A percentile compares a stretch with the other conserved stretches of the same genome.
Evolutionary conservation across 805 yeast genomes (phyloP).

Genomic region (Suhomyces sp.): DNA sequence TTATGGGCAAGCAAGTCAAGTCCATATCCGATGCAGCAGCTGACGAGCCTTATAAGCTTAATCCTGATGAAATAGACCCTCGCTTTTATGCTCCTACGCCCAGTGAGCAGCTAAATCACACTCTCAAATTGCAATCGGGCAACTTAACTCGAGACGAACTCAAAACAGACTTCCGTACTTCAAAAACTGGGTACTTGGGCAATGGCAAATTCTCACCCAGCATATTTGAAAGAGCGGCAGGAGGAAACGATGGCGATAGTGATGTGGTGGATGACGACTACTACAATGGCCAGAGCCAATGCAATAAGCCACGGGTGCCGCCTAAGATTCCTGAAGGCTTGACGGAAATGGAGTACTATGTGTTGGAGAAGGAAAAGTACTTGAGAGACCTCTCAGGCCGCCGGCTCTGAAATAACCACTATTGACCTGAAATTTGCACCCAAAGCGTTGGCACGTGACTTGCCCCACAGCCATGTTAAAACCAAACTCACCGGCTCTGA

Average conservation of each 20-base stretch:
- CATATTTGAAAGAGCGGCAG: slow-evolving; percentile 12
- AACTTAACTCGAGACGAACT: slow-evolving; percentile 15
- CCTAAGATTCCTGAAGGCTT: slow-evolving; percentile 44
- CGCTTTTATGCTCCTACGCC: slow-evolving; percentile 61
- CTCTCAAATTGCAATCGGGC: slow-evolving; percentile 21
- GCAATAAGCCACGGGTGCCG: slow-evolving; percentile 39
- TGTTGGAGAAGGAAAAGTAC: slow-evolving; percentile 38
- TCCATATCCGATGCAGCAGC: slow-evolving; percentile 22
- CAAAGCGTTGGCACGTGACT: neutral
- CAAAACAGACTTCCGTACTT: slow-evolving; percentile 26
- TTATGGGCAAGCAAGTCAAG: slow-evolving; percentile 33
- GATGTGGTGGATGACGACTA: slow-evolving; percentile 3
- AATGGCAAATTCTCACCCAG: slow-evolving; percentile 28
- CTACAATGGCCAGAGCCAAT: slow-evolving; percentile 13
- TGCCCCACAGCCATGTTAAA: neutral
- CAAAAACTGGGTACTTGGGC: slow-evolving; percentile 41
- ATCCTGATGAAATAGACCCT: slow-evolving; percentile 80
- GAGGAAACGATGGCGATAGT: slow-evolving; percentile 6
- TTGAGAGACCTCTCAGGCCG: slow-evolving; percentile 37
- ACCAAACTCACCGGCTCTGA: neutral
- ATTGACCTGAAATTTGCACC: neutral
- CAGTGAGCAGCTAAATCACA: slow-evolving; percentile 33
- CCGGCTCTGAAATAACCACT: neutral
- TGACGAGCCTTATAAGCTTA: slow-evolving; percentile 52
- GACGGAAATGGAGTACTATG: slow-evolving; percentile 40